Base-by-base conservation (phyloP, 768 basidiomycete species). In the Boletus reticuloceps region DNA sequence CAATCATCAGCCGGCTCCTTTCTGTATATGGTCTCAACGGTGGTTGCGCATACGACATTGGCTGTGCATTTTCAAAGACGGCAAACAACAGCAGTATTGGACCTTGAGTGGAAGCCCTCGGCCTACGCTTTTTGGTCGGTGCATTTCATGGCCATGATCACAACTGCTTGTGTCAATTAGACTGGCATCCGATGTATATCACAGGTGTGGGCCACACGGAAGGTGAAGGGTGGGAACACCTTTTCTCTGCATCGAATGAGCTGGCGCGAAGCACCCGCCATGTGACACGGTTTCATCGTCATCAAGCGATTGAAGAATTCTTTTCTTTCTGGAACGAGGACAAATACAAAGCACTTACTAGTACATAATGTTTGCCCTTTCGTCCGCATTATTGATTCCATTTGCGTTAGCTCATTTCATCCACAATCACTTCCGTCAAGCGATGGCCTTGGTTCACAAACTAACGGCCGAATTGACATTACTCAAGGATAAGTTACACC, bases 91-190 rank as follows among this genome's bases (percentile, higher is more conserved):
- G 46, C 13, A 20, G 14, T 9, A 16, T 47, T 17, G 32, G 25
- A 3, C 5, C 46, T 4, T n/a, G 22, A 12, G 17, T 25, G 2
- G 5, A 14, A 5, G 5, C 4, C 5, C 37, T 40, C 5, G 31
- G 34, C 19, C 1, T 45, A 2, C 6, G 14, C 3, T 20, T 48
- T 3, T 16, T 36, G 13, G 45, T 49, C 6, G 37, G 47, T 3
- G 1, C 44, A 1, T 58, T 58, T 14, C 48, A 58, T n/a, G 34
- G 52, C 6, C 44, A 58, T 29, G 32, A 39, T 4, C 52, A 53
- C 48, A 50, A 54, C 12, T 11, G 5, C 6, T 9, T 13, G 6
- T 58, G 52, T 14, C 52, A 58, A 8, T 25, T 54, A 0, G 17
- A 50, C 0, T 40, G 44, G 37, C 56, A 54, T 31, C 51, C 52